Conservation (phyloP, 768 basidiomycete genomes). For the Boletus barrowsii region DNA sequence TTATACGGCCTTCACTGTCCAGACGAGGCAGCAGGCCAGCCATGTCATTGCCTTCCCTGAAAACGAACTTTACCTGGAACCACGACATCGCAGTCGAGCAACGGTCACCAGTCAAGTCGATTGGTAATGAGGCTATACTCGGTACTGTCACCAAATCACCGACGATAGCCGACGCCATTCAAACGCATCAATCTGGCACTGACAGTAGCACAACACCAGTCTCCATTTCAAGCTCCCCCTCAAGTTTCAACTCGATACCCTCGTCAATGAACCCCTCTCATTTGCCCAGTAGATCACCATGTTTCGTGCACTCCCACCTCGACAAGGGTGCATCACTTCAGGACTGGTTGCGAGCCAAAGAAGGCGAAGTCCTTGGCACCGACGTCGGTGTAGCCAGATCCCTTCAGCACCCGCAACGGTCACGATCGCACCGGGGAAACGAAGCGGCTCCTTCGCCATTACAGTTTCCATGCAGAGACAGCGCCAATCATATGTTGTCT, state of each 20-base stretch:
- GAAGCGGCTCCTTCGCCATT: conserved; percentile 8
- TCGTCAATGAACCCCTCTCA: conserved; percentile 24
- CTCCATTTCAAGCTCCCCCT: conserved; percentile 29
- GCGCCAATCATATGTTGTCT: conserved; percentile 15
- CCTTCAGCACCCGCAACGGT: conserved; percentile 33
- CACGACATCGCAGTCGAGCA: conserved; percentile 37
- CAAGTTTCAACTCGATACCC: conserved; percentile 26
- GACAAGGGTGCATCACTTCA: conserved; percentile 76
- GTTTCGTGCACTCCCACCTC: conserved; percentile 90
- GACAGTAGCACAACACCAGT: conserved; percentile 10
- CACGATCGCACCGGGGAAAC: conserved; percentile 4
- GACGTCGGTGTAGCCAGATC: conserved; percentile 53
- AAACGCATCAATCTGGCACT: conserved; percentile 11
- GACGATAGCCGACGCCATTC: conserved; percentile 15
- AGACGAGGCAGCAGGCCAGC: conserved; percentile 32
- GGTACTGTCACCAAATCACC: conserved; percentile 15
- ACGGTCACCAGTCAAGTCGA: conserved; percentile 20
- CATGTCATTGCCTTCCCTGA: conserved; percentile 25
- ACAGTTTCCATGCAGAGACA: conserved; percentile 17
- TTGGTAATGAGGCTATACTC: conserved; percentile 17
- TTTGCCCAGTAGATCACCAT: conserved; percentile 59
- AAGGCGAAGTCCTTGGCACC: conserved; percentile 21
- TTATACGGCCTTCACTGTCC: conserved; percentile 39
- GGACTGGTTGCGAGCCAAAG: conserved; percentile 61
- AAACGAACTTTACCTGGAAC: conserved; percentile 34